These are phyloP conservation scores for Ganoderma leucocontextum DNA, from an alignment of 1,284 basidiomycete genomes.

Conservation along the genomic window DNA sequence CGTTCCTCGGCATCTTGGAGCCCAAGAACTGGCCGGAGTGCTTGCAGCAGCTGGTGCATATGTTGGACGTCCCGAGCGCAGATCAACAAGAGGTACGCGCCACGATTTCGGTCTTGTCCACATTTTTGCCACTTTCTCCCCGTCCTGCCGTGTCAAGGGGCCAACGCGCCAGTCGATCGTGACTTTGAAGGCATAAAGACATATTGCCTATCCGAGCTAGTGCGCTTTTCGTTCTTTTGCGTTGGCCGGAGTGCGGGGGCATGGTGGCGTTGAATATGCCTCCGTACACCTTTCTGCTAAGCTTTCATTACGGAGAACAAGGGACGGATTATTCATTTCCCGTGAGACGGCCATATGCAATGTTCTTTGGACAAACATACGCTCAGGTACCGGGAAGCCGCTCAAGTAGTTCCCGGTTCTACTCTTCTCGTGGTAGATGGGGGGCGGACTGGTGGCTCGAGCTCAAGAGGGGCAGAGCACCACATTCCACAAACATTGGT, in stretches of 20 bases:
- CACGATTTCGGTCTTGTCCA: neutral
- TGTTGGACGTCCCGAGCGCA: slow-evolving; percentile 77
- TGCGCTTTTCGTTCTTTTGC: neutral
- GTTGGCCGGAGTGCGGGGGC: neutral
- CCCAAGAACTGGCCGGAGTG: slow-evolving; percentile 95
- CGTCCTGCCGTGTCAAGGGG: neutral
- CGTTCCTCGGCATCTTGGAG: slow-evolving; percentile 86
- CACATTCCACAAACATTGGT: neutral
- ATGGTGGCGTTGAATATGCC: neutral
- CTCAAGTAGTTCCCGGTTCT: neutral
- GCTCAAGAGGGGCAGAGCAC: neutral
- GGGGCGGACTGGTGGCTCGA: neutral
- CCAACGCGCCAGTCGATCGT: neutral
- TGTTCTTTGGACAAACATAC: neutral
- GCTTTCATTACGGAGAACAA: slow-evolving; percentile 3
- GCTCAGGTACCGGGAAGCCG: neutral
- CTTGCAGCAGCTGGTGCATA: slow-evolving; percentile 81
- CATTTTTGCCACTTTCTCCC: neutral
- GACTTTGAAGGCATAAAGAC: neutral
- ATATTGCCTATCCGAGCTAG: neutral
- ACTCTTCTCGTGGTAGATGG: neutral
- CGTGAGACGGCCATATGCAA: neutral
- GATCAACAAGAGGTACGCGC: slow-evolving; percentile 85
- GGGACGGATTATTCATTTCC: neutral
- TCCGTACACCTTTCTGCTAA: neutral